Percentiles rank a stretch among this genome's conserved stretches.
Evolutionary conservation across 2,329 filamentous ascomycete species (phyloP).

Genomic region (Cladosporium sp.): DNA sequence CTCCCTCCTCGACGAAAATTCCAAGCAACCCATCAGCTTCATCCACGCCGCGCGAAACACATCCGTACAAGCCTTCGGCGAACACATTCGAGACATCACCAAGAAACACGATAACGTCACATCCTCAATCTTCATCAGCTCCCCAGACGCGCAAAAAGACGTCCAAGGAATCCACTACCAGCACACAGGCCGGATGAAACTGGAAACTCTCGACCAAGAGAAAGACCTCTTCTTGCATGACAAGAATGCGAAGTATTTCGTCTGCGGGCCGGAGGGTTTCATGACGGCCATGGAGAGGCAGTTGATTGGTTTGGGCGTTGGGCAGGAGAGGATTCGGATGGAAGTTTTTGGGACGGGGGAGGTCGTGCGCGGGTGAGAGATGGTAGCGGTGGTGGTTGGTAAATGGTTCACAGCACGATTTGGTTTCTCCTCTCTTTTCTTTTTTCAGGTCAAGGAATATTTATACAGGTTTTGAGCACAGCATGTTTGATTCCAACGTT

Average conservation of each 20-base stretch:
- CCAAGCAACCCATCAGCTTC: conserved; percentile 53
- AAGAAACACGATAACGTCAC: conserved; percentile 45
- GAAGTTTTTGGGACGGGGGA: conserved; percentile 22
- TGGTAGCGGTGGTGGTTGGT: too few species aligned
- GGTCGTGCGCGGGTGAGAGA: neutral
- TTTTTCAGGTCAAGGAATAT: too few species aligned
- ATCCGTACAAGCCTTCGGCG: conserved; percentile 51
- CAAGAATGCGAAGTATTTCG: conserved; percentile 58
- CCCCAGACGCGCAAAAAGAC: conserved; percentile 42
- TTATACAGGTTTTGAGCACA: too few species aligned
- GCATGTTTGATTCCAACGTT: too few species aligned
- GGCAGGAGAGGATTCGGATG: conserved; percentile 24
- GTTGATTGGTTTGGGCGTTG: conserved; percentile 54
- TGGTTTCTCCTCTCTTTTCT: neutral
- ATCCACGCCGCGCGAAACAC: conserved; percentile 56
- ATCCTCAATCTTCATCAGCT: conserved; percentile 55
- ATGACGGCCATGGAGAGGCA: conserved; percentile 57
- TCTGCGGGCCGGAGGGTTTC: conserved; percentile 67
- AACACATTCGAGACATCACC: conserved; percentile 43
- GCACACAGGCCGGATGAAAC: conserved; percentile 53
- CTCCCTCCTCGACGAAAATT: conserved; percentile 37
- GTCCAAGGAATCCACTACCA: conserved; percentile 54
- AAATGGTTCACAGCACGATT: neutral
- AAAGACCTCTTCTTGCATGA: conserved; percentile 54
- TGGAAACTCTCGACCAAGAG: conserved; percentile 52